These are phyloP conservation scores for Phytophthora pinifolia DNA, from an alignment of 352 stramenopile species.

Conservation along the genomic window DNA sequence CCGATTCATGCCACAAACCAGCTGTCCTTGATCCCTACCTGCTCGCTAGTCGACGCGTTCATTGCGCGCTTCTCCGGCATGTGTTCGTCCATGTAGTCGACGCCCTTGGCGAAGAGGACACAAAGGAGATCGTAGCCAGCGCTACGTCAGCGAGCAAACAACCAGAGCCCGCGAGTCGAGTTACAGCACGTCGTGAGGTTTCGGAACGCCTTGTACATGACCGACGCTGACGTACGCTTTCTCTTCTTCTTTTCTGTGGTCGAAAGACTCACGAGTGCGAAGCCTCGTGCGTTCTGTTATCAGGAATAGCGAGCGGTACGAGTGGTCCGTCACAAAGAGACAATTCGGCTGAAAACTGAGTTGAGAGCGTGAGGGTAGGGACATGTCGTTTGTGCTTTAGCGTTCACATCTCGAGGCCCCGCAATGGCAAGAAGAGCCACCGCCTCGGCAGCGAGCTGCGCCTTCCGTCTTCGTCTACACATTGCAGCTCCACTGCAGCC, in stretches of 20 bases:
- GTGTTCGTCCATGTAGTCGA: slow-evolving; percentile 61
- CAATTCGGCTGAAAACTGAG: not conserved
- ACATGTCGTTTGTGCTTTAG: slow-evolving; percentile 17
- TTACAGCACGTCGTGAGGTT: slow-evolving; percentile 49
- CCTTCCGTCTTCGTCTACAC: slow-evolving; percentile 6
- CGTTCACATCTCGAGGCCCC: not conserved
- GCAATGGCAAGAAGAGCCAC: not conserved
- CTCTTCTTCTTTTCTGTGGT: not conserved
- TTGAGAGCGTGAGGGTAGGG: slow-evolving; percentile 3
- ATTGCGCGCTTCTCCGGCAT: slow-evolving; percentile 43
- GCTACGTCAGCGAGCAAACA: slow-evolving; percentile 17
- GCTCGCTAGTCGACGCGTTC: slow-evolving; percentile 37
- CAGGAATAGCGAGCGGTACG: slow-evolving; percentile 8
- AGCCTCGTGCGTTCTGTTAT: not conserved
- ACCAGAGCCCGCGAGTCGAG: not conserved
- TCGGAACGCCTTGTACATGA: slow-evolving; percentile 49
- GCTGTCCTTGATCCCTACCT: slow-evolving; percentile 24
- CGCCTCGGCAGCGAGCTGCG: not conserved
- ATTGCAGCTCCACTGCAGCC: not conserved
- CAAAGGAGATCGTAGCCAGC: slow-evolving; percentile 54
- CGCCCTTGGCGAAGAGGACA: slow-evolving; percentile 47
- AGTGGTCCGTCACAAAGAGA: slow-evolving; percentile 5
- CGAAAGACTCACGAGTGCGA: not conserved
- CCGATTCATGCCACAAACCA: too few species aligned
- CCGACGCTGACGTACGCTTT: not conserved